Conservation (phyloP, 139 green algal genomes). For the Zygnema cylindricum region DNA sequence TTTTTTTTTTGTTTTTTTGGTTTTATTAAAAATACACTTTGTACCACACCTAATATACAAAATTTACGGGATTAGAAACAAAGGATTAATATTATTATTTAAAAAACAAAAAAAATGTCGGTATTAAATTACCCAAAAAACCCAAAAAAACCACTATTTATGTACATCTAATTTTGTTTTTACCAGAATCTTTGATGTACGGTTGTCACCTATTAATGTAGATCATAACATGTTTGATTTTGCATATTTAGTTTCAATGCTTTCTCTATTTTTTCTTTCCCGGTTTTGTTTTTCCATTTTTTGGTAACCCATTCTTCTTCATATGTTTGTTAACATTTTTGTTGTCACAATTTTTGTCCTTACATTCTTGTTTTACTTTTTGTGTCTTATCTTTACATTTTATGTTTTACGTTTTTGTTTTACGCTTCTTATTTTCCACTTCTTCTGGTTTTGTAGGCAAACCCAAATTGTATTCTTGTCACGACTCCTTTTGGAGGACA, state of each 20-base stretch:
- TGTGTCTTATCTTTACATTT: not conserved
- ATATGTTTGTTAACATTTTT: not conserved
- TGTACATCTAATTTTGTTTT: too few species aligned
- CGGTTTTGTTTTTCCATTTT: too few species aligned
- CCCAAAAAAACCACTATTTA: too few species aligned
- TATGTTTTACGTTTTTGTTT: not conserved
- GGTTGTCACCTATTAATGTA: too few species aligned
- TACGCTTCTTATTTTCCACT: not conserved
- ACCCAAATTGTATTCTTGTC: constrained; percentile 58
- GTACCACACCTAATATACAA: not conserved
- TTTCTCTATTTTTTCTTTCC: too few species aligned
- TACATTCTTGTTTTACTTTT: not conserved
- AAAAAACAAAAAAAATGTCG: too few species aligned
- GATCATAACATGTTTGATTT: too few species aligned
- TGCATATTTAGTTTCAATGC: too few species aligned
- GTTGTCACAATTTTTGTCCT: not conserved
- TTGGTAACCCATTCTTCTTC: not conserved
- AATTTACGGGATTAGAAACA: not conserved
- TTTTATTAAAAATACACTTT: not conserved
- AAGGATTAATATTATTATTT: not conserved
- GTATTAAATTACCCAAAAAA: too few species aligned
- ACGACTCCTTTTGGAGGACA: constrained; percentile 79
- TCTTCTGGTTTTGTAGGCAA: constrained; percentile 24
- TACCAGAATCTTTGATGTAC: too few species aligned
- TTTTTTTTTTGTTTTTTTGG: too few species aligned